These are phyloP conservation scores for Phytophthora uliginosa DNA, from an alignment of 352 stramenopile genomes.

Conservation along the genomic window DNA sequence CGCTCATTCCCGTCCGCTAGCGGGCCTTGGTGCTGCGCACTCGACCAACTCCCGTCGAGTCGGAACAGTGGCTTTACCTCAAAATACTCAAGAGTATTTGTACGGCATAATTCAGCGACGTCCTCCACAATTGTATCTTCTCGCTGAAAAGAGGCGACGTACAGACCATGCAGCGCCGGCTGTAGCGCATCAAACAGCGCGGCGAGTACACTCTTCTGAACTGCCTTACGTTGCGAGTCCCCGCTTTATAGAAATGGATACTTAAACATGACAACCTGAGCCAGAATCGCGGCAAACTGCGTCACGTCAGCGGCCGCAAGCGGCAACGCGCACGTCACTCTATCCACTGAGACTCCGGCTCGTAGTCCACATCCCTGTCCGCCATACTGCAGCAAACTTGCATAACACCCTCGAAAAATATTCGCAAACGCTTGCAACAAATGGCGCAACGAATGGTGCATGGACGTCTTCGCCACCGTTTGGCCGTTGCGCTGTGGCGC, in stretches of 20 bases:
- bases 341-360: conserved; percentile 10
- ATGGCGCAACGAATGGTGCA: conserved; percentile 59
- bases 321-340: conserved; percentile 45
- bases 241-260: conserved; percentile 42
- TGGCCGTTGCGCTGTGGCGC: conserved; percentile 52
- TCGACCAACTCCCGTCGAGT: conserved; percentile 59
- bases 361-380: conserved; percentile 15
- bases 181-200: conserved; percentile 76
- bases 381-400: conserved; percentile 30
- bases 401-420: conserved; percentile 63
- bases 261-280: conserved; percentile 70
- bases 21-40: not conserved
- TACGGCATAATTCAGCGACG: conserved; percentile 38
- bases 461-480: conserved; percentile 42
- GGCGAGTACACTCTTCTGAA: conserved; percentile 60
- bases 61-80: conserved; percentile 56
- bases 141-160: conserved; percentile 55
- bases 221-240: conserved; percentile 7
- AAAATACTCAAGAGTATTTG: conserved; percentile 46
- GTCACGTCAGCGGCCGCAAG: conserved; percentile 61
- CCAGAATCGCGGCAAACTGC: conserved; percentile 60
- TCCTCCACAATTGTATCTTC: conserved; percentile 59
- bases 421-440: conserved; percentile 60
- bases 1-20: conserved; percentile 33
- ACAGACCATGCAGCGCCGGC: conserved; percentile 65